These are phyloP conservation scores for Suillus tomentosus DNA, from an alignment of 768 basidiomycete species.

Conservation along the genomic window DNA sequence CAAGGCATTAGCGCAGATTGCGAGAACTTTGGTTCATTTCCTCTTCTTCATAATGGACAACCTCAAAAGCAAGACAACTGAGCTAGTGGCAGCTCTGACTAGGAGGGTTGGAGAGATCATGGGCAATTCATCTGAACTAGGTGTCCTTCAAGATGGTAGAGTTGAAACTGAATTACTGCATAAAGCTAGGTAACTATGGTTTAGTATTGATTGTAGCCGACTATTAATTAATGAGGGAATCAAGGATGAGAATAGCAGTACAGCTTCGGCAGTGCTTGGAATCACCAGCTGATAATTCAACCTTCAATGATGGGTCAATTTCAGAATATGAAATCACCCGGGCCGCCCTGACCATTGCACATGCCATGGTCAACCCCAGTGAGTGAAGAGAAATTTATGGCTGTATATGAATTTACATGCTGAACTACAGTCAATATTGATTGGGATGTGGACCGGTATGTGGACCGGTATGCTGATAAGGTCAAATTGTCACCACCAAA, in stretches of 20 bases:
- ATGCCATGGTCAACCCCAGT: constrained; percentile 3
- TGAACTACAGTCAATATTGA: neutral
- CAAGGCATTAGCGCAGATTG: neutral
- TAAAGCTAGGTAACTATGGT: constrained; percentile 2
- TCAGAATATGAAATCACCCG: neutral
- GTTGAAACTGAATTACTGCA: neutral
- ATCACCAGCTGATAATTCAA: neutral
- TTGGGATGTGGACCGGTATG: too few species aligned
- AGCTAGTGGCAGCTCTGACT: neutral
- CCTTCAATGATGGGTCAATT: neutral
- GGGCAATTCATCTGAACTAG: neutral
- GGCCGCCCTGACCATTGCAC: neutral
- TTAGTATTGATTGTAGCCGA: neutral
- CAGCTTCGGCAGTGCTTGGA: neutral
- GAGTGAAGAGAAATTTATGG: neutral
- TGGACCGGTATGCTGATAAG: too few species aligned
- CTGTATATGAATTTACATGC: neutral
- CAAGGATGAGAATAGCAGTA: neutral
- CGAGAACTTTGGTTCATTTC: neutral
- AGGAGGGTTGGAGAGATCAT: neutral
- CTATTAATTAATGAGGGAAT: neutral
- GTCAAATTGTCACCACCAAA: too few species aligned
- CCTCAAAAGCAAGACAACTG: neutral
- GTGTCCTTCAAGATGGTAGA: neutral
- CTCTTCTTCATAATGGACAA: neutral